phyloP scores from a whole-genome alignment of 208 protist species.

The Leishmania mexicana region DNA sequence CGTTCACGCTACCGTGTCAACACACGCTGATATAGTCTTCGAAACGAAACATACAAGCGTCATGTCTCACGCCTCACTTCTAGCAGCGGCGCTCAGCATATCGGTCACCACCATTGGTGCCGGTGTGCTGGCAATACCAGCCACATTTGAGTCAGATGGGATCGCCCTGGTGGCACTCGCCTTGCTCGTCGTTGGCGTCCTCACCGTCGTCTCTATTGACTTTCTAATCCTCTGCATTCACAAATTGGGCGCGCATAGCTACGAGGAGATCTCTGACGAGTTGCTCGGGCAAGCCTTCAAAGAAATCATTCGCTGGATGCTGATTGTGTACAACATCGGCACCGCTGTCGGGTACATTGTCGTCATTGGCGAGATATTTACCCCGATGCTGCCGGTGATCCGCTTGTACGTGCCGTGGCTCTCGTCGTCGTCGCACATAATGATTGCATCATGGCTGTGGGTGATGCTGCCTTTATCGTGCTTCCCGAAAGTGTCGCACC shows the following conservation, averaged over 20 bases:
- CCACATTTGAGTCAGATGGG: slow-evolving; percentile 48
- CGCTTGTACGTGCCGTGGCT: slow-evolving; percentile 48
- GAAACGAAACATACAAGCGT: background rate
- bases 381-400: slow-evolving; percentile 56
- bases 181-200: slow-evolving; percentile 40
- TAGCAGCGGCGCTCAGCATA: slow-evolving; percentile 60
- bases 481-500: slow-evolving; percentile 41
- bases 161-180: slow-evolving; percentile 38
- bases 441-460: slow-evolving; percentile 45
- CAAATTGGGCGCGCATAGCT: slow-evolving; percentile 46
- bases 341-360: slow-evolving; percentile 65
- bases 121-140: slow-evolving; percentile 59
- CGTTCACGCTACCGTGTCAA: background rate
- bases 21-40: background rate
- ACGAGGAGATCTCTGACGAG: slow-evolving; percentile 65
- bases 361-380: slow-evolving; percentile 65
- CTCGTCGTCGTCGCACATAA: slow-evolving; percentile 33
- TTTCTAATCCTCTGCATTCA: slow-evolving; percentile 63
- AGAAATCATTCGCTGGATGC: slow-evolving; percentile 64
- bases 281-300: slow-evolving; percentile 51
- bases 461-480: slow-evolving; percentile 70
- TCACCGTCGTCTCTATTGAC: slow-evolving; percentile 68
- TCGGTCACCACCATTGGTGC: slow-evolving; percentile 71
- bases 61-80: slow-evolving; percentile 28
- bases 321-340: slow-evolving; percentile 68